Base-by-base conservation (phyloP, 202 grass and related monocot genomes). In the Setaria viridis region DNA sequence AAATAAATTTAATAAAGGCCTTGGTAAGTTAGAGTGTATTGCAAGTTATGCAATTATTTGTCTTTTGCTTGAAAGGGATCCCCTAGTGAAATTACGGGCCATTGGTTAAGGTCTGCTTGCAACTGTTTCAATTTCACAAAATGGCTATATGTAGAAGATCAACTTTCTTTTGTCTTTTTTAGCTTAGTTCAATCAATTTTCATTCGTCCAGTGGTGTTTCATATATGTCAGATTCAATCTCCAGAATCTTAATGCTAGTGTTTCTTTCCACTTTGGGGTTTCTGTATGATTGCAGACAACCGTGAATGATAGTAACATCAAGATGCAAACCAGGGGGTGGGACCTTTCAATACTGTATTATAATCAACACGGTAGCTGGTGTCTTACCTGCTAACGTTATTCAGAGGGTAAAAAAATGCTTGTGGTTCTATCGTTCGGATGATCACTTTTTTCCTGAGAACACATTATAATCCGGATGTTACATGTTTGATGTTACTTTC, bases 301-400 rank as follows among this genome's bases (percentile, higher is more conserved):
- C 73, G 84, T 55, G 64, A 74, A 29, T 67, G 79, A 83, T 19
- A 58, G 74, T 46, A 21, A 79, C 88, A 67, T 59, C 84, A 86
- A 83, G 74, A 74, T 65, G 41, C 59, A 85, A 76, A 10, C 39
- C 47, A 9, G 32, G 76, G 80, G 39, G 39, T 0, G 4, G 54
- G 56, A 42, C 20, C 46, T 34, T 79, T 78, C 59, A 37, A 60
- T 66, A 65, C 57, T 83, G 56, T 56, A 82, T 85, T 54, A 50
- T 79, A 71, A 78, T 66, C 47, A 16, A 37, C 33, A 60, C 48
- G 4, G 54, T 51, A 67, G 20, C 47, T 64, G 37, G 19, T 83
- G 84, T 69, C 80, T 79, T 90, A 87, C 74, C 58, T 83, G 80
- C 74, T 89, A 62, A 89, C 76, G 19, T 68, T 80, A 89, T 62